A percentile compares a stretch with the other conserved stretches of the same genome.
These are phyloP conservation scores for Areca catechu DNA, from an alignment of 176 grass and related monocot species.

Conservation along the genomic window DNA sequence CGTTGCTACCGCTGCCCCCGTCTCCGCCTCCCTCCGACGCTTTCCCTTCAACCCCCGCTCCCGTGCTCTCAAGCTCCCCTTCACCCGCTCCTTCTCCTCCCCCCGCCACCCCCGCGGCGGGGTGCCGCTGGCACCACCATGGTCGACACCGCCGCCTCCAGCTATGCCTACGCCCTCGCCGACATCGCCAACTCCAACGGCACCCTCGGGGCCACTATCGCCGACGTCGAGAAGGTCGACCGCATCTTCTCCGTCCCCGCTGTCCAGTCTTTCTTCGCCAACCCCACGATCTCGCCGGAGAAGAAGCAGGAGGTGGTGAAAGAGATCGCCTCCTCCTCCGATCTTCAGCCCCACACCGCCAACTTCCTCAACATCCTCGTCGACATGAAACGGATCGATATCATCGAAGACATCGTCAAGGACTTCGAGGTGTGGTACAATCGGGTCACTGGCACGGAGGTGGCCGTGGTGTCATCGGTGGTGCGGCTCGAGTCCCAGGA, in stretches of 20 bases:
- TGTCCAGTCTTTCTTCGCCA: constrained; percentile 67
- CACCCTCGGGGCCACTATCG: constrained; percentile 37
- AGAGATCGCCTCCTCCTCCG: constrained; percentile 49
- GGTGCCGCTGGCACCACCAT: constrained; percentile 4
- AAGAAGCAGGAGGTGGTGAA: constrained; percentile 54
- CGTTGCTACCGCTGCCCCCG: constrained; percentile 29
- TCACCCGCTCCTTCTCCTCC: neutral
- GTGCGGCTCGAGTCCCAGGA: constrained; percentile 70
- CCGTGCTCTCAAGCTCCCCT: constrained; percentile 30
- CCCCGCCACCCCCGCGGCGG: constrained; percentile 7
- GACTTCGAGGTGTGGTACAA: constrained; percentile 82
- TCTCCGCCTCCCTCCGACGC: constrained; percentile 28
- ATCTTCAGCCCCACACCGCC: constrained; percentile 50
- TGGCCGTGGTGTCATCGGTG: constrained; percentile 73
- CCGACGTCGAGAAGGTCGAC: constrained; percentile 68
- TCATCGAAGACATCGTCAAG: constrained; percentile 51
- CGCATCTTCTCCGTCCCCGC: constrained; percentile 47
- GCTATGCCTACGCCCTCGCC: constrained; percentile 37
- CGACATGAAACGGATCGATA: constrained; percentile 38
- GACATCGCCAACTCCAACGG: constrained; percentile 41
- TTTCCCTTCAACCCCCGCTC: constrained; percentile 14
- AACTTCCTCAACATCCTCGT: constrained; percentile 83
- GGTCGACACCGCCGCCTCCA: constrained; percentile 18
- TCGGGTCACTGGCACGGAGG: constrained; percentile 57
- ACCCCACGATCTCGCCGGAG: constrained; percentile 49